Percentiles rank a stretch among this genome's conserved stretches.
phyloP scores from a whole-genome alignment of 441 rosid species.

The Macaranga tanarius region DNA sequence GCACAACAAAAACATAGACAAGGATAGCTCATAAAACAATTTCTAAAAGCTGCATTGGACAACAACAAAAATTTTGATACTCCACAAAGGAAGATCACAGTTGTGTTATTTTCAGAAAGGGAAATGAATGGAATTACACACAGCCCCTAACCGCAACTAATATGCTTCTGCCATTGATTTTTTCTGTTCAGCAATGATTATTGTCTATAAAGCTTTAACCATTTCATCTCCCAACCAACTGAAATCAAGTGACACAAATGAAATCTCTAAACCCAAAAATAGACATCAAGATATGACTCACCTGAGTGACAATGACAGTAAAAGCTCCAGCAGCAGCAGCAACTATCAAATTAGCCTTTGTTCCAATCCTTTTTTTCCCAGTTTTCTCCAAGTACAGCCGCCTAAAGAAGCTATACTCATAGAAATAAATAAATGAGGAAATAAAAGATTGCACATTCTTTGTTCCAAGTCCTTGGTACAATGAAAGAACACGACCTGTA shows the following conservation, averaged over 20 bases:
- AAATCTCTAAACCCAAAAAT: not conserved
- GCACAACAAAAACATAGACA: conserved; percentile 25
- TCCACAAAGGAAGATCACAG: not conserved
- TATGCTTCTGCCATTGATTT: not conserved
- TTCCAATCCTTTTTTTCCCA: conserved; percentile 63
- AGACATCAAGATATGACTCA: conserved; percentile 19
- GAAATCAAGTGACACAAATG: not conserved
- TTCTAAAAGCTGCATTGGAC: not conserved
- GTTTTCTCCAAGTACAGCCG: conserved; percentile 65
- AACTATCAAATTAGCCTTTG: conserved; percentile 66
- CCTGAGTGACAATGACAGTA: conserved; percentile 71
- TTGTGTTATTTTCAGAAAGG: not conserved
- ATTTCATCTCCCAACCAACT: not conserved
- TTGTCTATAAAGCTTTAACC: not conserved
- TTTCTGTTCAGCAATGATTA: not conserved
- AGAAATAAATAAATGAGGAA: conserved; percentile 77
- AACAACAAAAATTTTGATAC: not conserved
- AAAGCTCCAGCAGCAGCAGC: conserved; percentile 90
- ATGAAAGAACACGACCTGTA: conserved; percentile 56
- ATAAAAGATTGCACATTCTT: conserved; percentile 86
- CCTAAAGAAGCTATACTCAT: conserved; percentile 82
- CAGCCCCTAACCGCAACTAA: not conserved
- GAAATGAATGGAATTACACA: not conserved
- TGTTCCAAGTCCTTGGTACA: conserved; percentile 93
- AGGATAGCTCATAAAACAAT: not conserved